phyloP scores from a whole-genome alignment of 176 grass and related monocot genomes.

The Elymus sibiricus region DNA sequence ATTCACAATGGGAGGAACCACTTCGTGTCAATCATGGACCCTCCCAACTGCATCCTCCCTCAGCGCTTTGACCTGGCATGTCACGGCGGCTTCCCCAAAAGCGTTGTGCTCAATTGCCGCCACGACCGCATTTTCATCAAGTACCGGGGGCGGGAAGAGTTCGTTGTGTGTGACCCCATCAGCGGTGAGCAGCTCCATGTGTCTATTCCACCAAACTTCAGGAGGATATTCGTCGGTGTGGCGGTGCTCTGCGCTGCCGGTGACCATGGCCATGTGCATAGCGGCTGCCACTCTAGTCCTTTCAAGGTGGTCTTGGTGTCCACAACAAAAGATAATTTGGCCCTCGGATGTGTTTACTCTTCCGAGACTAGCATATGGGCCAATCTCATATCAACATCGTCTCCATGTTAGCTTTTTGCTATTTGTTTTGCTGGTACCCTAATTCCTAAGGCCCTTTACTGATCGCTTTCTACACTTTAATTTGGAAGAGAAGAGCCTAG shows the following conservation, averaged over 20 bases:
- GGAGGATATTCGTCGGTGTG: background rate
- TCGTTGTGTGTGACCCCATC: background rate
- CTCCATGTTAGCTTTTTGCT: background rate
- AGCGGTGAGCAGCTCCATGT: background rate
- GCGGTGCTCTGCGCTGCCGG: background rate
- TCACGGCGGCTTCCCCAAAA: accelerated
- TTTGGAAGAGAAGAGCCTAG: background rate
- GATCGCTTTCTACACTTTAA: background rate
- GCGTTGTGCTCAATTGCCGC: background rate
- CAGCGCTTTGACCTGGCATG: background rate
- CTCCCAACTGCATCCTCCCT: background rate
- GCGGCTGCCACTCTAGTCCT: background rate
- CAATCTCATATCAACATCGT: background rate
- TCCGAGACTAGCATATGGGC: background rate
- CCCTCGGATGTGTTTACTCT: background rate
- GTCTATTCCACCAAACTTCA: background rate
- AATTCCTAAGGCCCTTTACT: background rate
- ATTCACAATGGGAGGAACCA: too few species aligned
- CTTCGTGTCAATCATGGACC: background rate
- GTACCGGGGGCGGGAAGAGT: background rate
- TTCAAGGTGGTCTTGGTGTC: background rate
- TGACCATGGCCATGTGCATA: background rate
- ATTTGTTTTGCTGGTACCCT: too few species aligned
- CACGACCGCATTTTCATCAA: background rate
- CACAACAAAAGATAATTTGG: too few species aligned